These are phyloP conservation scores for Penicillium bialowiezense DNA, from an alignment of 495 filamentous ascomycete genomes.

Conservation along the genomic window DNA sequence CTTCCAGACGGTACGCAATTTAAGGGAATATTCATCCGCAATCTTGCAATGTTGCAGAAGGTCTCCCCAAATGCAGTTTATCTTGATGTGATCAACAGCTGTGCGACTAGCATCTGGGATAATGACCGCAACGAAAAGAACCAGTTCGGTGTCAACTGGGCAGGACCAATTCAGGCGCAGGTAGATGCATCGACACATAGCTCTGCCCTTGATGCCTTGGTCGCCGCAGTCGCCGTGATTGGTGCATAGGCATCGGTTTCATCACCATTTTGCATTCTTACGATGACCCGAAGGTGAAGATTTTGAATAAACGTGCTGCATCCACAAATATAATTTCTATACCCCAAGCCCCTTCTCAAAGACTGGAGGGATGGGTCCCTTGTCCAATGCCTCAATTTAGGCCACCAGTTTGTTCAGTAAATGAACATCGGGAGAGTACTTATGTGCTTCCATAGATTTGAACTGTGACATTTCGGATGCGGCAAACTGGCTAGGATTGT, in stretches of 20 bases:
- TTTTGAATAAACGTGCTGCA: no score
- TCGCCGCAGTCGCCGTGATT: constrained; percentile 55
- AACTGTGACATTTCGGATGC: no score
- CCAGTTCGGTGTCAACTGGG: constrained; percentile 56
- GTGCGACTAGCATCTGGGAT: constrained; percentile 66
- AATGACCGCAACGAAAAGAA: constrained; percentile 50
- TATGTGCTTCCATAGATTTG: no score
- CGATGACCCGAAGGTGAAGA: no score
- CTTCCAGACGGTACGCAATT: constrained; percentile 65
- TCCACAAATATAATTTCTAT: no score
- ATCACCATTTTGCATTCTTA: not conserved
- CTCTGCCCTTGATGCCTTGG: constrained; percentile 33
- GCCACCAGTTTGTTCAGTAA: no score
- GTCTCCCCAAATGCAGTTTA: constrained; percentile 50
- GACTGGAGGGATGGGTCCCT: no score
- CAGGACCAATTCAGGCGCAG: constrained; percentile 54
- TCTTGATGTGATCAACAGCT: constrained; percentile 53
- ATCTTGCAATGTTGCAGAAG: constrained; percentile 56
- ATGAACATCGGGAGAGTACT: no score
- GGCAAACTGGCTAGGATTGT: no score
- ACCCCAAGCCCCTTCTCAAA: no score
- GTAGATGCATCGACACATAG: constrained; percentile 49
- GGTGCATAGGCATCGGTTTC: not conserved
- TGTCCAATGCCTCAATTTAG: no score
- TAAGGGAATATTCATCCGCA: constrained; percentile 78